Evolutionary conservation across 768 basidiomycete genomes (phyloP).

Genomic region (Cystofilobasidium bisporidii): DNA sequence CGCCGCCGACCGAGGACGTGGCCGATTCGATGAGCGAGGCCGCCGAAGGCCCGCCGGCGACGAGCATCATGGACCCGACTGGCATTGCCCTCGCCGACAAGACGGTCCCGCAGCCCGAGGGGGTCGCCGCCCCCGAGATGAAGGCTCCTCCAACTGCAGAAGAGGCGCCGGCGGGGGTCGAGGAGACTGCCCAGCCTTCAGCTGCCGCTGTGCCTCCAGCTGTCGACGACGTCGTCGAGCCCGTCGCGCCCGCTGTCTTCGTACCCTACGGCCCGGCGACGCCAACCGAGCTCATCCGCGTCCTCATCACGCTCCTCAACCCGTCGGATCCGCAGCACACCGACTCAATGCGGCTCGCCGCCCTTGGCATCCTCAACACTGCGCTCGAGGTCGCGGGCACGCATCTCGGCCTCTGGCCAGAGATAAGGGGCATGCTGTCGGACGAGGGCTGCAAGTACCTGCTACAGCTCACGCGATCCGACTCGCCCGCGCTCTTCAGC

Average conservation of each 20-base stretch:
- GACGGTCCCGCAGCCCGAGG: background rate
- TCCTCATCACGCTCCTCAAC: slow-evolving; percentile 88
- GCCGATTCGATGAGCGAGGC: slow-evolving; percentile 1
- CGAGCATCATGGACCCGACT: slow-evolving; percentile 16
- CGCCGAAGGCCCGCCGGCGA: background rate
- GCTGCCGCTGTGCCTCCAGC: background rate
- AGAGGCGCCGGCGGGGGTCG: background rate
- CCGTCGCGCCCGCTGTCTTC: slow-evolving; percentile 28
- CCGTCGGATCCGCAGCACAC: slow-evolving; percentile 91
- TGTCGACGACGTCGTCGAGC: background rate
- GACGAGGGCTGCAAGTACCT: slow-evolving; percentile 93
- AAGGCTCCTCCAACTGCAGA: background rate
- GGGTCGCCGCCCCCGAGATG: background rate
- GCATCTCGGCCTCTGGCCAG: slow-evolving; percentile 65
- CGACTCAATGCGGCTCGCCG: slow-evolving; percentile 83
- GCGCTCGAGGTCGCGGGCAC: slow-evolving; percentile 77
- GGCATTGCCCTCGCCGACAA: slow-evolving; percentile 3
- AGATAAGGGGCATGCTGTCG: slow-evolving; percentile 62
- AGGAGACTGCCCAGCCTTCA: background rate
- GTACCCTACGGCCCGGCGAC: slow-evolving; percentile 76
- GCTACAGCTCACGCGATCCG: slow-evolving; percentile 81
- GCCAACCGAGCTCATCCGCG: slow-evolving; percentile 80
- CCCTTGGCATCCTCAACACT: slow-evolving; percentile 74
- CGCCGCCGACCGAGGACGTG: background rate
- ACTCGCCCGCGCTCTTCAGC: slow-evolving; percentile 68